Base-by-base conservation (phyloP, 768 basidiomycete genomes). In the Tephrocybe sp. region DNA sequence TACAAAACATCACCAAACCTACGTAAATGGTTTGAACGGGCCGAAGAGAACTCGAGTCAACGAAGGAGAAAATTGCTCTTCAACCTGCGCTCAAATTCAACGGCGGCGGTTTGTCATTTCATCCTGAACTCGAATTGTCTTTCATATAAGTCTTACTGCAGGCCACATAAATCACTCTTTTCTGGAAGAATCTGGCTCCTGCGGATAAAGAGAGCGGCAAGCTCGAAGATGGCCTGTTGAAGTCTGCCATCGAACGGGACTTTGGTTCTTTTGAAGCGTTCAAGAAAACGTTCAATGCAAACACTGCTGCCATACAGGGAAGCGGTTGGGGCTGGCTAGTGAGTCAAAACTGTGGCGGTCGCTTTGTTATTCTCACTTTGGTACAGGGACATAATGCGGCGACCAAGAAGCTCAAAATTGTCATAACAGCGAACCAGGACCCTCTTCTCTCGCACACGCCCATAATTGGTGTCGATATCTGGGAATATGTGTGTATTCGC, bases 321-420 rank as follows among this genome's bases (percentile, higher is more conserved):
- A 92, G 89, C 57, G 97, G 97, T 2, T 99, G 97, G 97, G 96
- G 95, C 37, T 99, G 97, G 97, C 79, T 99, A 51, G 92, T 86
- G 58, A 53, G 77, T 73, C 22, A 28, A 28, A 5, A 6, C 21
- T 31, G 3, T 21, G 13, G 30, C 11, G 18, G 31, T 21, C 19
- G n/a, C 16, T 27, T 12, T 34, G 16, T 8, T 34, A 9, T 34
- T 12, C 36, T 37, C 21, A 37, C 18, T n/a, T 8, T n/a, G 21
- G n/a, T n/a, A 37, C 54, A 90, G 88, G 92, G 89, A 25, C 89
- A 81, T 64, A 87, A 87, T 65, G 50, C 78, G 13, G 56, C 63
- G 21, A 80, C 75, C 31, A 81, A 85, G 68, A 87, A 80, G 69
- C 83, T 99, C 41, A 93, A 96, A 68, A 81, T 97, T 45, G 84